A percentile compares a stretch with the other conserved stretches of the same genome.
phyloP scores from a whole-genome alignment of 306 rosid genomes.

The Pueraria montana region DNA sequence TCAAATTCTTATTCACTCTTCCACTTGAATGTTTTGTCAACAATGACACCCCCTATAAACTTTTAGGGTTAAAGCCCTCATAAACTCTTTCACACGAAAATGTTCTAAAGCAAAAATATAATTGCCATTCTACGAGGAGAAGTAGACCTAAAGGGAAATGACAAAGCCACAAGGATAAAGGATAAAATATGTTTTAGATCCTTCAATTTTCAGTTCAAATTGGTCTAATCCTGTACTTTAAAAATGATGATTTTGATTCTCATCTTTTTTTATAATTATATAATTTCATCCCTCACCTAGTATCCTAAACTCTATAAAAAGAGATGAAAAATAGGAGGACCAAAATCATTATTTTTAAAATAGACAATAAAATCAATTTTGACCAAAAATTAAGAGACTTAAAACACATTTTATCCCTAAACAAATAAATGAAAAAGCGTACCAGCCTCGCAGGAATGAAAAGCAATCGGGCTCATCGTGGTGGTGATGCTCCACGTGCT shows the following conservation, averaged over 20 bases:
- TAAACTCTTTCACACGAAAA: no score
- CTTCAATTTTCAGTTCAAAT: neutral
- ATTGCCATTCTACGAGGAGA: no score
- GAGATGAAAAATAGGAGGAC: neutral
- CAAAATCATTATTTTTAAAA: neutral
- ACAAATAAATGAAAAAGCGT: neutral
- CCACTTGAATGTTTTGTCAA: neutral
- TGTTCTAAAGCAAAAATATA: no score
- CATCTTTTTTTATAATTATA: neutral
- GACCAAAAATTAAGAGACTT: no score
- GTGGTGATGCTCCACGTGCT: conserved; percentile 54
- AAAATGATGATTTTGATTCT: no score
- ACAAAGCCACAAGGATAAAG: neutral
- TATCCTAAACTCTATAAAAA: neutral
- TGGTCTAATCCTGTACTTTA: neutral
- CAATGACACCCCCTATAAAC: neutral
- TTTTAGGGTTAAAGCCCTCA: neutral
- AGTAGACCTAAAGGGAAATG: no score
- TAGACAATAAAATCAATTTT: no score
- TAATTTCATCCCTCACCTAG: neutral
- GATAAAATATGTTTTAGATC: neutral
- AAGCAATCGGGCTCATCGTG: conserved; percentile 57
- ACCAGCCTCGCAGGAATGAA: conserved; percentile 82
- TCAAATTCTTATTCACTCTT: neutral
- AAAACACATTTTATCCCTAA: no score